Percentiles rank a stretch among this genome's conserved stretches.
These are phyloP conservation scores for Sclerotinia spermophila DNA, from an alignment of 2,329 filamentous ascomycete genomes.

Conservation along the genomic window DNA sequence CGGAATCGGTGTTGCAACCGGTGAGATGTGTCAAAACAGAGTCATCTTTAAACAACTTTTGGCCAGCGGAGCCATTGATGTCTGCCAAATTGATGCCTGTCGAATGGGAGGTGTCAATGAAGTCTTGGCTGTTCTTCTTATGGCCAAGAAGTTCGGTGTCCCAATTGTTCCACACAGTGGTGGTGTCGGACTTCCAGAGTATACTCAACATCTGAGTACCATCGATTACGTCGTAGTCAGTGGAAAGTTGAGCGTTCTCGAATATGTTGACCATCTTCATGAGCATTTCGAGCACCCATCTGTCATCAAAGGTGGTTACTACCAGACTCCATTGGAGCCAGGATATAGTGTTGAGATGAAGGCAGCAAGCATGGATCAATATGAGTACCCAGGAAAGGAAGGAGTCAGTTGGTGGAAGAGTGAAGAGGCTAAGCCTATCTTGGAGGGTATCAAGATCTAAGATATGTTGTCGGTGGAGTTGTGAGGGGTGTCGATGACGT, in stretches of 20 bases:
- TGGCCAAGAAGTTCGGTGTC: conserved; percentile 68
- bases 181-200: conserved; percentile 86
- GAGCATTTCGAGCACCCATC: conserved; percentile 87
- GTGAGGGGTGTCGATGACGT: conserved; percentile 27
- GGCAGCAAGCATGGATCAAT: conserved; percentile 77
- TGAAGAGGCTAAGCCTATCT: conserved; percentile 45
- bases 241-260: conserved; percentile 75
- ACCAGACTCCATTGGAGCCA: conserved; percentile 76
- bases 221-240: conserved; percentile 89
- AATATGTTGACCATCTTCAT: conserved; percentile 91
- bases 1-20: conserved; percentile 81
- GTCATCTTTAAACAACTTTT: conserved; percentile 93
- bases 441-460: conserved; percentile 37
- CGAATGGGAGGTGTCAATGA: conserved; percentile 88
- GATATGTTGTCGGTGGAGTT: neutral
- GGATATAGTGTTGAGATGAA: conserved; percentile 96
- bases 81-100: conserved; percentile 88
- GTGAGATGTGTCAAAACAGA: conserved; percentile 94
- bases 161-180: conserved; percentile 88
- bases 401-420: conserved; percentile 81
- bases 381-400: conserved; percentile 66
- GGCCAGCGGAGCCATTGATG: conserved; percentile 73
- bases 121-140: conserved; percentile 81
- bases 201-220: conserved; percentile 87
- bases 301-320: conserved; percentile 79